Percentiles rank a stretch among this genome's conserved stretches.
Conservation (phyloP, 305 asterid species). For the Ilex paraguariensis region DNA sequence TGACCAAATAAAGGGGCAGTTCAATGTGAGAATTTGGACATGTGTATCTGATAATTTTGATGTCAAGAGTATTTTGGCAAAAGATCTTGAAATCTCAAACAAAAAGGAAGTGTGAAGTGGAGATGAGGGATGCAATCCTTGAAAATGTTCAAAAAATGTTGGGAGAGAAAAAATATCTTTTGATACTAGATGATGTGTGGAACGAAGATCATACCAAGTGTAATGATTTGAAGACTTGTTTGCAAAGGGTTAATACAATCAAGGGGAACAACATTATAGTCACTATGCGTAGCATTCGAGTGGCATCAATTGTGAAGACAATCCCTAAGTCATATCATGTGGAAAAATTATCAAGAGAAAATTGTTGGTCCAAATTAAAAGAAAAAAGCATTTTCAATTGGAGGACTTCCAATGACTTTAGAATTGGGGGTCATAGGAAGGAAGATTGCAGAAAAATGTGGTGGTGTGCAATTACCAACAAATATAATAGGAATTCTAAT, state of each 20-base stretch:
- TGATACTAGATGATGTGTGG: not conserved
- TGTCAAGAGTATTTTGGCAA: not conserved
- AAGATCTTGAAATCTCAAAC: not conserved
- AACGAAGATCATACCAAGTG: too few species aligned
- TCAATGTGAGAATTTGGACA: not conserved
- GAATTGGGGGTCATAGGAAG: not conserved
- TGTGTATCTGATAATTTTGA: not conserved
- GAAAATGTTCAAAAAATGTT: not conserved
- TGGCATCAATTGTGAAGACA: not conserved
- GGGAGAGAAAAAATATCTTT: not conserved
- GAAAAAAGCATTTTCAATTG: not conserved
- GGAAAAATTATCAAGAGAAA: not conserved
- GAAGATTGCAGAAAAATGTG: not conserved
- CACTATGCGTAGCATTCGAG: not conserved
- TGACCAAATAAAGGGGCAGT: not conserved
- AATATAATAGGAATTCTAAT: not conserved
- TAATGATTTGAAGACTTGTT: not conserved
- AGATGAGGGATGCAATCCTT: too few species aligned
- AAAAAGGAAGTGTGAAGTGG: not conserved
- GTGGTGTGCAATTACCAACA: not conserved
- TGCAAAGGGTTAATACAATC: not conserved
- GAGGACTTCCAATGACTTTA: not conserved
- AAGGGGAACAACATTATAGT: not conserved
- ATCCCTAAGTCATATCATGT: not conserved
- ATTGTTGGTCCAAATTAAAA: not conserved